A percentile compares a stretch with the other conserved stretches of the same genome.
Evolutionary conservation across 148 eudicot genomes (phyloP).

Genomic region (Dianthus caryophyllus): DNA sequence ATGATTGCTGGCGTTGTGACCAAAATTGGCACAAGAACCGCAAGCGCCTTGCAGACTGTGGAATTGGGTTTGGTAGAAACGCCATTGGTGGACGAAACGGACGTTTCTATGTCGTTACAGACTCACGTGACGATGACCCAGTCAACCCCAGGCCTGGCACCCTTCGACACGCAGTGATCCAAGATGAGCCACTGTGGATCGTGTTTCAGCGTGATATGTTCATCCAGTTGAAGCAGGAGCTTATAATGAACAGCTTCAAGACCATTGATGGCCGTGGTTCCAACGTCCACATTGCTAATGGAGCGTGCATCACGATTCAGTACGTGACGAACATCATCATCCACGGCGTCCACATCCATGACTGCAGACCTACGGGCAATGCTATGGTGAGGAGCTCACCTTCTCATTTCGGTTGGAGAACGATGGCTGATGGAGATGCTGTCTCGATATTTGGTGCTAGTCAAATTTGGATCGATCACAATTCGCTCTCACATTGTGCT

Average conservation of each 20-base stretch:
- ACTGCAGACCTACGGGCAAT: slow-evolving; percentile 81
- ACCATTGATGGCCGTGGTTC: slow-evolving; percentile 84
- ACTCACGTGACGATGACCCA: slow-evolving; percentile 60
- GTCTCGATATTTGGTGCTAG: slow-evolving; percentile 79
- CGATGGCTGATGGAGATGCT: slow-evolving; percentile 89
- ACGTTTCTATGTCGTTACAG: slow-evolving; percentile 67
- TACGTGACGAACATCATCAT: slow-evolving; percentile 72
- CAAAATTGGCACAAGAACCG: slow-evolving; percentile 65
- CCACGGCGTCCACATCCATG: slow-evolving; percentile 80
- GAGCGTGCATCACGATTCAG: slow-evolving; percentile 77
- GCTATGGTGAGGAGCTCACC: slow-evolving; percentile 88
- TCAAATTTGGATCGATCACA: slow-evolving; percentile 86
- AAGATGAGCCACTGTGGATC: slow-evolving; percentile 76
- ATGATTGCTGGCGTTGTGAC: slow-evolving; percentile 96
- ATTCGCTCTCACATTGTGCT: slow-evolving; percentile 74
- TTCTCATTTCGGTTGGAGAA: slow-evolving; percentile 78
- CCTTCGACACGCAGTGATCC: slow-evolving; percentile 79
- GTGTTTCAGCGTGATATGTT: slow-evolving; percentile 80
- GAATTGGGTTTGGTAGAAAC: slow-evolving; percentile 78
- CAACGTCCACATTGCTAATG: slow-evolving; percentile 75
- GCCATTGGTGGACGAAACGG: slow-evolving; percentile 87
- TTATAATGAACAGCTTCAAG: slow-evolving; percentile 88
- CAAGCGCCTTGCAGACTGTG: slow-evolving; percentile 73
- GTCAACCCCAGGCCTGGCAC: slow-evolving; percentile 87
- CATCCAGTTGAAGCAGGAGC: slow-evolving; percentile 69